phyloP scores from a whole-genome alignment of 345 rosid genomes.

The Sonneratia alba region DNA sequence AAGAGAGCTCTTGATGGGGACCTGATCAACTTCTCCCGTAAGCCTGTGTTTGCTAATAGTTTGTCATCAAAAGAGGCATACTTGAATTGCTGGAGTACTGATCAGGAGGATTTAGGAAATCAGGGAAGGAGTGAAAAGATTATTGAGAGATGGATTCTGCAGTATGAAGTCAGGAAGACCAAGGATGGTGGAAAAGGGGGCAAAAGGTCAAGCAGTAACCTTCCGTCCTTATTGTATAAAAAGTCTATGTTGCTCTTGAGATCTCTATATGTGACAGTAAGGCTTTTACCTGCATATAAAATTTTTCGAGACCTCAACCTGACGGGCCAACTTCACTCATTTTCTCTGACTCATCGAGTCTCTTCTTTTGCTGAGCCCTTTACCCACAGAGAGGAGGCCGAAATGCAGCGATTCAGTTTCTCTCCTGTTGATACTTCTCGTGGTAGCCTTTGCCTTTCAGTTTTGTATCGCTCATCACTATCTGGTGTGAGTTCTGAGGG shows the following conservation, averaged over 20 bases:
- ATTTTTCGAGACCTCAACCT: constrained; percentile 71
- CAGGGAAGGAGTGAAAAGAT: constrained; percentile 52
- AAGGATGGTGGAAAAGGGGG: constrained; percentile 43
- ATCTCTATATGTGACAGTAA: constrained; percentile 69
- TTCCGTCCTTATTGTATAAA: constrained; percentile 58
- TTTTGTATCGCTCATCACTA: constrained; percentile 46
- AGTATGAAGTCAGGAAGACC: constrained; percentile 56
- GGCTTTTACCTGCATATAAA: constrained; percentile 89
- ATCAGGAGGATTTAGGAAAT: constrained; percentile 53
- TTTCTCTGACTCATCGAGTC: constrained; percentile 63
- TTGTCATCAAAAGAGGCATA: constrained; percentile 35
- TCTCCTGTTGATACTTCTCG: constrained; percentile 72
- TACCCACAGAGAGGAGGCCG: constrained; percentile 71
- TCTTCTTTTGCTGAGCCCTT: constrained; percentile 76
- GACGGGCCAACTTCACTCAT: constrained; percentile 47
- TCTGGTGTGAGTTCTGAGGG: constrained; percentile 59
- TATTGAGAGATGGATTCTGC: constrained; percentile 89
- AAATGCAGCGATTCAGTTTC: constrained; percentile 75
- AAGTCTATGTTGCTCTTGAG: constrained; percentile 72
- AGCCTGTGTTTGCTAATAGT: constrained; percentile 40
- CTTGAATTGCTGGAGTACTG: constrained; percentile 42
- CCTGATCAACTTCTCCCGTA: constrained; percentile 31
- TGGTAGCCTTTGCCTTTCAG: constrained; percentile 86
- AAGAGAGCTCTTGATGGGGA: constrained; percentile 46
- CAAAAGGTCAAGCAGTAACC: constrained; percentile 53